These are phyloP conservation scores for Aquilaria sinensis DNA, from an alignment of 345 rosid species.

Conservation along the genomic window DNA sequence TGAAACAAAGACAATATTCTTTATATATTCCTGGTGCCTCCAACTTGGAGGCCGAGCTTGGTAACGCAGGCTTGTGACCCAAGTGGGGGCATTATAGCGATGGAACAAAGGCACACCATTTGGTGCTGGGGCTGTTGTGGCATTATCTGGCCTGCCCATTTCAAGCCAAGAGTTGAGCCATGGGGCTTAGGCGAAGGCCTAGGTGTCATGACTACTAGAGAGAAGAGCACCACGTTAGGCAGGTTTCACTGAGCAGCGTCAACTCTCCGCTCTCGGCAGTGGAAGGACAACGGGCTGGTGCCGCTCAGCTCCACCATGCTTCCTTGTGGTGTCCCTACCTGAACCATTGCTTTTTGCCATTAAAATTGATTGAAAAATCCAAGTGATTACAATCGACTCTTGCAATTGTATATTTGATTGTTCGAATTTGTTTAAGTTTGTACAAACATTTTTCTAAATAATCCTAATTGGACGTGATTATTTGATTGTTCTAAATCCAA, in stretches of 20 bases:
- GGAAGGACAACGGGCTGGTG: constrained; percentile 26
- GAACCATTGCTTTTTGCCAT: no score
- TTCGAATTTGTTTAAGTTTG: no score
- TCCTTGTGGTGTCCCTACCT: not conserved
- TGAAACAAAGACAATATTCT: no score
- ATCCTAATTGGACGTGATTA: no score
- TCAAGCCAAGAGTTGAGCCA: constrained; percentile 17
- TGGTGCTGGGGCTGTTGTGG: not conserved
- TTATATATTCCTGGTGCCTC: not conserved
- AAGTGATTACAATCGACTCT: no score
- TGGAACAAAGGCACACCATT: not conserved
- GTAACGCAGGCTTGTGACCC: constrained; percentile 20
- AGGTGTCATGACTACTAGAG: constrained; percentile 1
- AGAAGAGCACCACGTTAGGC: constrained; percentile 23
- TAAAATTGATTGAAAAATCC: no score
- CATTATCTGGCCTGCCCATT: constrained; percentile 7
- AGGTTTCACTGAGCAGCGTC: constrained; percentile 32
- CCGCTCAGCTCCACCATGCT: not conserved
- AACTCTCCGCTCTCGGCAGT: constrained; percentile 20
- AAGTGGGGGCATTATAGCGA: constrained; percentile 10
- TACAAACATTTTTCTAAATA: no score
- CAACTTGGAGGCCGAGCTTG: not conserved
- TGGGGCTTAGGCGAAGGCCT: constrained; percentile 5
- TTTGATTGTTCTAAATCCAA: no score
- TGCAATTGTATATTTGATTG: no score